Conservation (phyloP, 768 basidiomycete species). For the Cubamyces sp. region DNA sequence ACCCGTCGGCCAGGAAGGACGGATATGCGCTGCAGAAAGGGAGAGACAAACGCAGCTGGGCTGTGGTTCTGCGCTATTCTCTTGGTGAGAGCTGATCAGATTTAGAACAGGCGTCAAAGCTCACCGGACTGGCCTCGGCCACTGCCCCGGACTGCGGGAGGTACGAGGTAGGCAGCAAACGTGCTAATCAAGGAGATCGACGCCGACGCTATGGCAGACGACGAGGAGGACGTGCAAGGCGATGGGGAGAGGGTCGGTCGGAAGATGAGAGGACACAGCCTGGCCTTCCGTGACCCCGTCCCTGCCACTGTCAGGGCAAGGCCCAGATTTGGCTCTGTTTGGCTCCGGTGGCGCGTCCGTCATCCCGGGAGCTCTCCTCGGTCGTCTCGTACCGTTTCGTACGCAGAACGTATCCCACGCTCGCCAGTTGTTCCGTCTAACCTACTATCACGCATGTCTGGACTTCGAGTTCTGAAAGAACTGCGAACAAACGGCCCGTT, state of each 20-base stretch:
- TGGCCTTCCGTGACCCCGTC: neutral
- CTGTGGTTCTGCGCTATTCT: conserved; percentile 18
- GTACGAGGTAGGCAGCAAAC: neutral
- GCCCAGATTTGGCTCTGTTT: conserved; percentile 17
- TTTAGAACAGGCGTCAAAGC: conserved; percentile 2
- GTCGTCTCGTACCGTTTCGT: neutral
- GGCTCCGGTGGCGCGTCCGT: conserved; percentile 15
- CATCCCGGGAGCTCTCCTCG: neutral
- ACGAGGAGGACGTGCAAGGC: neutral
- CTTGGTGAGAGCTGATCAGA: conserved; percentile 18
- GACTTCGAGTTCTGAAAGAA: no score
- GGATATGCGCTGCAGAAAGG: conserved; percentile 8
- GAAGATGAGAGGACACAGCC: neutral
- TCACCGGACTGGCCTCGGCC: conserved; percentile 17
- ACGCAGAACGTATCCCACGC: neutral
- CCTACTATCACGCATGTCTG: neutral
- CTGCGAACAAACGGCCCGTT: neutral
- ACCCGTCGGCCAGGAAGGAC: neutral
- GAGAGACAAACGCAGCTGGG: conserved; percentile 12
- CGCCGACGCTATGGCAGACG: neutral
- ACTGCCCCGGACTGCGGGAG: neutral
- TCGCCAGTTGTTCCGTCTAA: neutral
- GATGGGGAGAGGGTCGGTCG: neutral
- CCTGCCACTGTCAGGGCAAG: conserved; percentile 5
- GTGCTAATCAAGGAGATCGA: conserved; percentile 2